A percentile compares a stretch with the other conserved stretches of the same genome.
These are phyloP conservation scores for Lineolata rhizophorae DNA, from an alignment of 495 filamentous ascomycete species.

Conservation along the genomic window DNA sequence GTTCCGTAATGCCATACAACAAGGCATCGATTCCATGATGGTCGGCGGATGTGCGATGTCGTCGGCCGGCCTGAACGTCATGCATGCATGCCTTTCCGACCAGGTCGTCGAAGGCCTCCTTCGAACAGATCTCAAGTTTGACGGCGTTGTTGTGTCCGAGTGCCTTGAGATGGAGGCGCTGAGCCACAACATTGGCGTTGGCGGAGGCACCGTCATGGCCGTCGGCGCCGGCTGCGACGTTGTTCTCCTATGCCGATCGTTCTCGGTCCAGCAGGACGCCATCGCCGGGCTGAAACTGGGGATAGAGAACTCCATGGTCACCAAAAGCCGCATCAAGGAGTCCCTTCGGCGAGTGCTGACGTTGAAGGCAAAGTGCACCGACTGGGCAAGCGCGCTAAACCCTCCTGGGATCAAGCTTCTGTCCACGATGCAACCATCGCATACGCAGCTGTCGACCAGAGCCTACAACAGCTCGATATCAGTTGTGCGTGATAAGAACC, in stretches of 20 bases:
- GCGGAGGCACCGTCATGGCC: constrained; percentile 81
- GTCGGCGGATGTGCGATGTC: constrained; percentile 76
- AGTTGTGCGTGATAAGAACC: constrained; percentile 62
- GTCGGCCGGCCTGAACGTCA: constrained; percentile 68
- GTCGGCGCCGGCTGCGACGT: constrained; percentile 82
- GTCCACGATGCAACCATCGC: constrained; percentile 56
- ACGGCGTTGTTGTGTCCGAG: constrained; percentile 81
- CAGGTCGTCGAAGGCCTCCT: constrained; percentile 75
- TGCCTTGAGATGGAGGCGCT: constrained; percentile 91
- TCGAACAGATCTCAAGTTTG: constrained; percentile 60
- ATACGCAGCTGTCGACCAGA: constrained; percentile 54
- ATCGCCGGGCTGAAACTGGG: constrained; percentile 67
- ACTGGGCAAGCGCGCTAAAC: constrained; percentile 65
- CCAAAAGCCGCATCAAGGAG: constrained; percentile 46
- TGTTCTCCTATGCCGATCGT: constrained; percentile 64
- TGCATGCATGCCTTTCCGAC: constrained; percentile 79
- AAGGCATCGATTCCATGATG: constrained; percentile 80
- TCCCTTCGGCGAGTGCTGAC: constrained; percentile 51
- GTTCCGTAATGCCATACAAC: constrained; percentile 63
- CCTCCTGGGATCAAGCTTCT: constrained; percentile 50
- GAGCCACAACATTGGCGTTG: constrained; percentile 78
- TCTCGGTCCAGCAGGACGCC: constrained; percentile 68
- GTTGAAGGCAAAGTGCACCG: constrained; percentile 57
- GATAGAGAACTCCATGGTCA: constrained; percentile 65
- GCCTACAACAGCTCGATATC: constrained; percentile 77